Evolutionary conservation across 768 basidiomycete species (phyloP).

Genomic region (Podaxis carcinomalis): DNA sequence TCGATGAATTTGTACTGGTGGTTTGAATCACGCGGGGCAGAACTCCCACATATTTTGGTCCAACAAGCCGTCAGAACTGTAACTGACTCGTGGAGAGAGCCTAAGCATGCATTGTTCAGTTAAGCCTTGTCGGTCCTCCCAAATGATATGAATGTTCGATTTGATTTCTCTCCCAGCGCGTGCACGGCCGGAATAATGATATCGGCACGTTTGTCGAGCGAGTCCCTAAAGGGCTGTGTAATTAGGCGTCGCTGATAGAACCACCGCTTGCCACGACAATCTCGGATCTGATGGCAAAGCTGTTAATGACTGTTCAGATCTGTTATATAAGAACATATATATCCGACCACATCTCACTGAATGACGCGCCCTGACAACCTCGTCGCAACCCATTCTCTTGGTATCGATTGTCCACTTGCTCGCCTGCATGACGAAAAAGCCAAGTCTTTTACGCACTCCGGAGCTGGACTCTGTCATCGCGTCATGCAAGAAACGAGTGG

Average conservation of each 20-base stretch:
- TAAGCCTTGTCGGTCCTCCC: no score
- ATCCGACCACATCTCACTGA: background rate
- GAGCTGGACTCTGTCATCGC: constrained; percentile 42
- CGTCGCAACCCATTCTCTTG: background rate
- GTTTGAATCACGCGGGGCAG: no score
- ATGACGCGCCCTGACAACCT: background rate
- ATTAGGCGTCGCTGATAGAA: background rate
- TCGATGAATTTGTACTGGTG: no score
- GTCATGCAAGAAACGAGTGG: constrained; percentile 42
- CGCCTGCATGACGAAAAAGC: constrained; percentile 1
- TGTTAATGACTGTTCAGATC: background rate
- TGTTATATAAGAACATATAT: background rate
- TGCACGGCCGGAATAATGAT: no score
- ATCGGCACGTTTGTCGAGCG: no score
- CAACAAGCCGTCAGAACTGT: no score
- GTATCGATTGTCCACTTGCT: background rate
- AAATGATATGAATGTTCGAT: no score
- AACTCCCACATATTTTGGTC: no score
- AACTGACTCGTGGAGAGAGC: no score
- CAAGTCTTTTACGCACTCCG: constrained; percentile 26
- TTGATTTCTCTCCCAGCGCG: no score
- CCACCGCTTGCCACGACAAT: background rate
- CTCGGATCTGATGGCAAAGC: constrained; percentile 1
- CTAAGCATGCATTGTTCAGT: no score
- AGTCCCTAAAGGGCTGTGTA: background rate